phyloP scores from a whole-genome alignment of 129 eudicot species.

The Flaveria brownii region DNA sequence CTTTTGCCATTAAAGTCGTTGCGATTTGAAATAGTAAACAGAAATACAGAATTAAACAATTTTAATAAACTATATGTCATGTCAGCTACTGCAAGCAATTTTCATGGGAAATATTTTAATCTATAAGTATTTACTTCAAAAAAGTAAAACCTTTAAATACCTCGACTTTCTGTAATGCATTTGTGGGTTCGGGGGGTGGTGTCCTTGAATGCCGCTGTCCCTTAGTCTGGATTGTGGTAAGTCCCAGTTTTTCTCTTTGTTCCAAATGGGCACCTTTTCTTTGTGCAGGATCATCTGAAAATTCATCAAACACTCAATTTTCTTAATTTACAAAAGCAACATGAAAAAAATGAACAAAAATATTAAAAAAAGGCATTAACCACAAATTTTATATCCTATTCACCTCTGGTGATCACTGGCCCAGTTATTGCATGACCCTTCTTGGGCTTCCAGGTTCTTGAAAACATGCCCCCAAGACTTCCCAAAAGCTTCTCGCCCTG shows the following conservation, averaged over 20 bases:
- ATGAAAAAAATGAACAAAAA: not conserved
- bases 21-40: no score
- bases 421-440: slow-evolving; percentile 68
- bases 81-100: not conserved
- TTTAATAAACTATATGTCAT: not conserved
- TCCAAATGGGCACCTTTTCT: slow-evolving; percentile 83
- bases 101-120: no score
- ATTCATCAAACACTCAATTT: slow-evolving; percentile 12
- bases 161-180: slow-evolving; percentile 81
- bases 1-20: not conserved
- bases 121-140: not conserved
- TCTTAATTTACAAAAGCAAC: not conserved
- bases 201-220: slow-evolving; percentile 48
- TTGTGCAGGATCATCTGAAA: slow-evolving; percentile 71
- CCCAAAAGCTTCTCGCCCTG: slow-evolving; percentile 98
- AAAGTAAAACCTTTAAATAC: slow-evolving; percentile 30
- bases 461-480: slow-evolving; percentile 88
- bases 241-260: slow-evolving; percentile 83
- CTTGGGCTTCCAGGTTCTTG: slow-evolving; percentile 97
- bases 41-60: not conserved
- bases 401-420: slow-evolving; percentile 75
- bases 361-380: not conserved
- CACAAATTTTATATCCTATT: slow-evolving; percentile 1
- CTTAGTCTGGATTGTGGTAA: slow-evolving; percentile 45
- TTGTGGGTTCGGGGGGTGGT: slow-evolving; percentile 69